A percentile compares a stretch with the other conserved stretches of the same genome.
Conservation (phyloP, 768 basidiomycete genomes). For the Cystofilobasidium capitatum region DNA sequence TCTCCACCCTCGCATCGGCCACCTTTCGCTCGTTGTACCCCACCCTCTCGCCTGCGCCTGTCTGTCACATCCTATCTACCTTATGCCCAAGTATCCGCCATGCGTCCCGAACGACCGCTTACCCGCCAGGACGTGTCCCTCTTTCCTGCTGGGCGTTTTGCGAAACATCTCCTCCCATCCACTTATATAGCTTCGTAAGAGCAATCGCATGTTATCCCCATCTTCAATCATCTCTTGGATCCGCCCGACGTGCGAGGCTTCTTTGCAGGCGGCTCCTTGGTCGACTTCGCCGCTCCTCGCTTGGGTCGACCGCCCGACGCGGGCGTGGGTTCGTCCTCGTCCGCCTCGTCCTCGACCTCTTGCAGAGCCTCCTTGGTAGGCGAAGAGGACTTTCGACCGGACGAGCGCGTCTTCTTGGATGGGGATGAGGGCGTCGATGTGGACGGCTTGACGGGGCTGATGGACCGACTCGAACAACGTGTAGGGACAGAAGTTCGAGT, state of each 20-base stretch:
- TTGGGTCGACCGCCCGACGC: neutral
- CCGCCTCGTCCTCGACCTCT: neutral
- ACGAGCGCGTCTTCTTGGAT: no score
- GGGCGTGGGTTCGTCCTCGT: neutral
- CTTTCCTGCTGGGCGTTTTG: no score
- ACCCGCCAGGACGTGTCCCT: no score
- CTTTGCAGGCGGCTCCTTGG: neutral
- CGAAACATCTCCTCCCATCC: no score
- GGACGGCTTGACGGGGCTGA: neutral
- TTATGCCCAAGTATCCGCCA: no score
- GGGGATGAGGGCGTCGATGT: neutral
- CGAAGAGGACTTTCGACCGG: neutral
- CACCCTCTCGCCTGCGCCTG: no score
- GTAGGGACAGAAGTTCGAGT: neutral
- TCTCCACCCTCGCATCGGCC: neutral
- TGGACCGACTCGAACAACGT: neutral
- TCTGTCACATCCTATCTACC: no score
- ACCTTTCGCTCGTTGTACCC: neutral
- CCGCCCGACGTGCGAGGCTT: neutral
- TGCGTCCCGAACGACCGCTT: no score
- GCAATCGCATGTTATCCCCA: no score
- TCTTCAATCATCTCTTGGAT: neutral
- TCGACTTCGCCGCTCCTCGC: neutral
- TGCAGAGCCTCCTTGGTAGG: neutral
- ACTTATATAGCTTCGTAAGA: no score